These are phyloP conservation scores for Fagopyrum tataricum DNA, from an alignment of 148 eudicot species.

Conservation along the genomic window DNA sequence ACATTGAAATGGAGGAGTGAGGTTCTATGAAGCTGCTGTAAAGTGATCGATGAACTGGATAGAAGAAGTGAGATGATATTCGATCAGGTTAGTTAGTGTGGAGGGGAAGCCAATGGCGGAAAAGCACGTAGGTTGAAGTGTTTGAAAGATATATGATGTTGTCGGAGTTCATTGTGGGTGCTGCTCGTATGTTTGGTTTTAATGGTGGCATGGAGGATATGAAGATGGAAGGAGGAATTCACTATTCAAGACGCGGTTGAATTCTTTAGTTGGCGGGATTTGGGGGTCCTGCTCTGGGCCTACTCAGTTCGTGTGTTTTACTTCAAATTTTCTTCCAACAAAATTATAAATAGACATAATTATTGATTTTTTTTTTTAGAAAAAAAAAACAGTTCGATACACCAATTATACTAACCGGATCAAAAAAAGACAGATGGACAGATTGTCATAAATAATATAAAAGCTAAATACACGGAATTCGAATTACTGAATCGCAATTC, in stretches of 20 bases:
- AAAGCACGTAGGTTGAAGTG: neutral
- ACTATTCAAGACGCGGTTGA: conserved; percentile 1
- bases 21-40: conserved; percentile 1
- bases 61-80: neutral
- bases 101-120: conserved; percentile 4
- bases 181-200: neutral
- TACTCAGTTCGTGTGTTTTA: no score
- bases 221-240: neutral
- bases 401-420: no score
- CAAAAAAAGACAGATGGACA: no score
- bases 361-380: no score
- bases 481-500: no score
- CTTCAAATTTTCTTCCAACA: no score
- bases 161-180: neutral
- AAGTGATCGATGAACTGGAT: neutral
- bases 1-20: neutral
- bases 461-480: no score
- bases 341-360: no score
- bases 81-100: neutral
- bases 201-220: neutral
- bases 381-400: no score
- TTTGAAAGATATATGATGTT: neutral
- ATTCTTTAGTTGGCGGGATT: conserved; percentile 6
- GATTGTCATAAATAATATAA: no score
- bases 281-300: neutral